Base-by-base conservation (phyloP, 2,329 filamentous ascomycete species). In the Botrytis squamosa region DNA sequence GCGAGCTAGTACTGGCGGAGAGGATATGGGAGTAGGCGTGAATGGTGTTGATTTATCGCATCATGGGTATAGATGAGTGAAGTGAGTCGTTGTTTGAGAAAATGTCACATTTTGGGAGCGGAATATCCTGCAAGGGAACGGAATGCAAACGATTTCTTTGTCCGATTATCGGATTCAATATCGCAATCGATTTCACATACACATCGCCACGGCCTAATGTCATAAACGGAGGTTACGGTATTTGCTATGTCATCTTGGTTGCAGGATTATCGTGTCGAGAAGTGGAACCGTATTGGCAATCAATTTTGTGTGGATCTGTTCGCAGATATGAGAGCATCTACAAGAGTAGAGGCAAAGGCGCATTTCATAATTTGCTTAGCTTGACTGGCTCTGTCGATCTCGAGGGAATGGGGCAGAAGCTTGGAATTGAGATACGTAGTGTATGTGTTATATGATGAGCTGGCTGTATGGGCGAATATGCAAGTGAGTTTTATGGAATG, bases 11-110 rank as follows among this genome's bases (percentile, higher is more conserved):
- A 55, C 46, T 12, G 65, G 49, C 18, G 65, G 46, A 29, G 65
- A 68, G 36, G 65, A 68, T 4, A 68, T 68, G 49, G 65, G 65
- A 68, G 46, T 68, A 40, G 65, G 65, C 20, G 65, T 40, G 12
- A 68, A 42, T 42, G 65, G 65, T 57, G 65, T 68, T 29, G 65
- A 68, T 40, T 22, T 68, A 55, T 49, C 46, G 0, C 65, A 57
- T 57, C 65, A 40, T 68, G 46, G 46, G 2, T 68, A 22, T 29
- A 68, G 65, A n/a, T 68, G 36, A 33, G 40, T 12, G 40, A 22
- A n/a, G 4, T 14, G 46, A 16, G 29, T 18, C 2, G n/a, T 55
- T 55, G 65, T 55, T 29, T 20, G 46, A 22, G 25, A 16, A 29
- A 55, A 40, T 22, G 25, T 4, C 16, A 20, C 12, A 42, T 68